phyloP scores from a whole-genome alignment of 768 basidiomycete genomes.

The Kwoniella pini region DNA sequence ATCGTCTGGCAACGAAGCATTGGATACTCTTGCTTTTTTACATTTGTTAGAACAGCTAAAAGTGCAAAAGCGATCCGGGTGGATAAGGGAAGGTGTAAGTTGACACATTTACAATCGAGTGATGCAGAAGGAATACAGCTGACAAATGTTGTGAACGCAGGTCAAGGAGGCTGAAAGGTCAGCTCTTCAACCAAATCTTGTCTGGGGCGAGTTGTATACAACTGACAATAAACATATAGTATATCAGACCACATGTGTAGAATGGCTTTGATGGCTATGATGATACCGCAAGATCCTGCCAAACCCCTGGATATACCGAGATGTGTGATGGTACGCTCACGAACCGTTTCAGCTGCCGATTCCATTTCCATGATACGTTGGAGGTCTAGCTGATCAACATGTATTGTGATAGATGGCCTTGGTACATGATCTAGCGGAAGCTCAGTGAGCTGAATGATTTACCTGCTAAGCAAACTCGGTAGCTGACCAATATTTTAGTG shows the following conservation, averaged over 20 bases:
- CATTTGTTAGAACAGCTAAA: conserved; percentile 87
- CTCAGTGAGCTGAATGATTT: conserved; percentile 60
- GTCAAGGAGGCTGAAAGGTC: conserved; percentile 83
- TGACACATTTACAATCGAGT: conserved; percentile 1
- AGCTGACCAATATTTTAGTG: conserved; percentile 55
- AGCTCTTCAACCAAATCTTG: not conserved
- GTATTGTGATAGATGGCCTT: conserved; percentile 87
- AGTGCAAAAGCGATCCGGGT: conserved; percentile 96
- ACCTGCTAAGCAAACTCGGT: not conserved
- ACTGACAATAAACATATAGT: conserved; percentile 54
- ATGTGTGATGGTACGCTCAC: conserved; percentile 53
- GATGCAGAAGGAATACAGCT: not conserved
- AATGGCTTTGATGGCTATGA: conserved; percentile 93
- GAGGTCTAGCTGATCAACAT: conserved; percentile 55
- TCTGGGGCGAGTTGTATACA: not conserved
- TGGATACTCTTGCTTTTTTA: conserved; percentile 82
- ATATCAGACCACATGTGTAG: conserved; percentile 92
- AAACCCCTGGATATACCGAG: conserved; percentile 58
- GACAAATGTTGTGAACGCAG: conserved; percentile 57
- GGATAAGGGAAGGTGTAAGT: conserved; percentile 78
- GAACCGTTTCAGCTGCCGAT: too few relatives aligned
- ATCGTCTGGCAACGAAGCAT: conserved; percentile 58
- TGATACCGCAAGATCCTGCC: conserved; percentile 74
- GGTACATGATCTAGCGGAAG: conserved; percentile 95
- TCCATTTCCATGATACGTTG: not conserved